Base-by-base conservation (phyloP, 176 grass and related monocot genomes). In the Saccharum spontaneum region DNA sequence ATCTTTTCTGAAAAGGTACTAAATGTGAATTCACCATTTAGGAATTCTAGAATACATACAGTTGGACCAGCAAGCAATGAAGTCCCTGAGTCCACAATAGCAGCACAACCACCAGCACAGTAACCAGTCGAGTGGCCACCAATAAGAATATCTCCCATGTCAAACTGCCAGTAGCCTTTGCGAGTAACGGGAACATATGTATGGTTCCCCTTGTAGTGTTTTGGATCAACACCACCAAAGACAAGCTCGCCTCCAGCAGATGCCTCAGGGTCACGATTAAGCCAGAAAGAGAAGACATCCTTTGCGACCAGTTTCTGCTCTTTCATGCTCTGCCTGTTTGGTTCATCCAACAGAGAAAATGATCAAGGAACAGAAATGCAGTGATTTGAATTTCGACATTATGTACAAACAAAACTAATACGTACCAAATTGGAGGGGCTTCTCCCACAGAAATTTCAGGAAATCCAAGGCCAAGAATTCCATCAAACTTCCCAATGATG, bases 151-250 rank as follows among this genome's bases (percentile, higher is more conserved):
- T 94, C 93, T 7, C 90, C 90, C 87, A 94, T 94, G 38, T 92
- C 79, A 90, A 94, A 90, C 89, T 98, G 96, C 96, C 96, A 98
- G 73, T 98, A 98, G 7, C 96, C 96, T 75, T 95, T 92, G 37
- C 55, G 55, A 38, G 89, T 90, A 86, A 98, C 88, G n/a, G 93
- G 82, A 89, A 98, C 91, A 83, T 98, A 98, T 61, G 89, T 89
- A 26, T 98, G 96, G 11, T 41, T 38, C 33, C 96, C 93, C 44
- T 88, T 94, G 69, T 85, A 98, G 69, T 94, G 96, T 40, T 92
- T 92, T 28, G 84, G 73, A 67, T 98, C 91, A 71, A 90, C 86
- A 86, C 93, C 96, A 34, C 96, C 96, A 6, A 98, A 98, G 20
- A 98, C 86, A 77, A 98, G 79, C 75, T 98, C 96, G 79, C 96